These are phyloP conservation scores for Trichoderma asperelloides DNA, from an alignment of 495 filamentous ascomycete genomes.

Conservation along the genomic window DNA sequence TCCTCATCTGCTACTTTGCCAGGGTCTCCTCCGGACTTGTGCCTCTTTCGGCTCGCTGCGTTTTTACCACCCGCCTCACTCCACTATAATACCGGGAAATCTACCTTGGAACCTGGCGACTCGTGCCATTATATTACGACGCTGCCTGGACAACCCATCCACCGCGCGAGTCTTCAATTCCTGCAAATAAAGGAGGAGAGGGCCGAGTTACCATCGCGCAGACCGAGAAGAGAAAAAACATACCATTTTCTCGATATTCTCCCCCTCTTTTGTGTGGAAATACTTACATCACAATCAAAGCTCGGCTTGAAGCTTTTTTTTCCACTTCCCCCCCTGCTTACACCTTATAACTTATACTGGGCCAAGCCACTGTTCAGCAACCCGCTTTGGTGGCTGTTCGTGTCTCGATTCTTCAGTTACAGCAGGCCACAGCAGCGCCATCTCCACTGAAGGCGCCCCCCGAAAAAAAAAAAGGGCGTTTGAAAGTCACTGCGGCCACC, in stretches of 20 bases:
- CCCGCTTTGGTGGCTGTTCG: not conserved
- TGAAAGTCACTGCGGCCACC: too few relatives aligned
- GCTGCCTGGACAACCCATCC: not conserved
- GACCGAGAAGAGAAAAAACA: not conserved
- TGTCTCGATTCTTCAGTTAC: not conserved
- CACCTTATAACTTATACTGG: not conserved
- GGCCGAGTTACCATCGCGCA: too few relatives aligned
- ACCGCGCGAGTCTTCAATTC: not conserved
- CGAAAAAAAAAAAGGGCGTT: not conserved
- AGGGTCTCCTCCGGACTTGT: not conserved
- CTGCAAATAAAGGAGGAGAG: conserved; percentile 1
- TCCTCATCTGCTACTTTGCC: not conserved
- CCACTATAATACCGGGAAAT: conserved; percentile 2
- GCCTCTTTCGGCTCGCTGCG: not conserved
- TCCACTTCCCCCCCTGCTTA: not conserved
- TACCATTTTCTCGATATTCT: not conserved
- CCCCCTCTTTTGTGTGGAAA: not conserved
- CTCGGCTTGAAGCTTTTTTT: not conserved
- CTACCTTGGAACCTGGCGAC: not conserved
- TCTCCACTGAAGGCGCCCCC: not conserved
- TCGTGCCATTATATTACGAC: conserved; percentile 7
- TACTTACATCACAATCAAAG: not conserved
- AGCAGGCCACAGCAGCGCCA: not conserved
- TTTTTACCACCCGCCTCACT: not conserved
- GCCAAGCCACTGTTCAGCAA: not conserved